Evolutionary conservation across 495 filamentous ascomycete species (phyloP).

Genomic region (Penicillium samsonianum): DNA sequence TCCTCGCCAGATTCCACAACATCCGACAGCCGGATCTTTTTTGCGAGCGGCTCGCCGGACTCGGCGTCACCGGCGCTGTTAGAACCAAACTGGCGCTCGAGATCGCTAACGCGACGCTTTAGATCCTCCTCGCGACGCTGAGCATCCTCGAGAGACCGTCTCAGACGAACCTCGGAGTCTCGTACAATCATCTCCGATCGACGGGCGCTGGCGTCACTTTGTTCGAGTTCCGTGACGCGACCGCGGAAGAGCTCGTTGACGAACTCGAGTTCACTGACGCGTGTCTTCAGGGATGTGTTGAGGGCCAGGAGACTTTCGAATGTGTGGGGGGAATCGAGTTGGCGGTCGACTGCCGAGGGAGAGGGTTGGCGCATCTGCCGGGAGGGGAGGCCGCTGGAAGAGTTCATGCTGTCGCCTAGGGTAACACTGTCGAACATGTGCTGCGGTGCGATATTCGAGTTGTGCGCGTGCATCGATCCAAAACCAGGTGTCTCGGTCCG

Average conservation of each 20-base stretch:
- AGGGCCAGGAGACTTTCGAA: slow-evolving; percentile 75
- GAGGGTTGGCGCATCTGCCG: slow-evolving; percentile 62
- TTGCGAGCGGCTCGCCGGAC: slow-evolving; percentile 47
- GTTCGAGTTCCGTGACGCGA: slow-evolving; percentile 84
- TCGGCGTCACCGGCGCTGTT: slow-evolving; percentile 27
- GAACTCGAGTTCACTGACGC: slow-evolving; percentile 90
- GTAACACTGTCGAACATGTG: slow-evolving; percentile 76
- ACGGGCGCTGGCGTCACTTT: slow-evolving; percentile 67
- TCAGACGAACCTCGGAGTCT: slow-evolving; percentile 61
- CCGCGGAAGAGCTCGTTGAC: slow-evolving; percentile 92
- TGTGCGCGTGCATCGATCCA: slow-evolving; percentile 60
- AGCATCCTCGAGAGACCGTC: slow-evolving; percentile 70
- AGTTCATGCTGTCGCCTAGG: slow-evolving; percentile 64
- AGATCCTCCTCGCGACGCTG: slow-evolving; percentile 78
- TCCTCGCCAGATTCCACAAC: slow-evolving; percentile 42
- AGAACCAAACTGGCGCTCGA: slow-evolving; percentile 61
- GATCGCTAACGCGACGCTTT: slow-evolving; percentile 76
- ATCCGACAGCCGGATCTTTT: slow-evolving; percentile 47
- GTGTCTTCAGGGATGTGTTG: slow-evolving; percentile 82
- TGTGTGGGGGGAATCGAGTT: slow-evolving; percentile 72
- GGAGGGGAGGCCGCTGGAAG: slow-evolving; percentile 56
- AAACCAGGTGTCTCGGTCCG: slow-evolving; percentile 80
- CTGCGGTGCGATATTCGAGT: slow-evolving; percentile 74
- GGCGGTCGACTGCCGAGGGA: slow-evolving; percentile 73
- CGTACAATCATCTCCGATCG: slow-evolving; percentile 58